A percentile compares a stretch with the other conserved stretches of the same genome.
Evolutionary conservation across 306 rosid species (phyloP).

Genomic region (Malus asiatica): DNA sequence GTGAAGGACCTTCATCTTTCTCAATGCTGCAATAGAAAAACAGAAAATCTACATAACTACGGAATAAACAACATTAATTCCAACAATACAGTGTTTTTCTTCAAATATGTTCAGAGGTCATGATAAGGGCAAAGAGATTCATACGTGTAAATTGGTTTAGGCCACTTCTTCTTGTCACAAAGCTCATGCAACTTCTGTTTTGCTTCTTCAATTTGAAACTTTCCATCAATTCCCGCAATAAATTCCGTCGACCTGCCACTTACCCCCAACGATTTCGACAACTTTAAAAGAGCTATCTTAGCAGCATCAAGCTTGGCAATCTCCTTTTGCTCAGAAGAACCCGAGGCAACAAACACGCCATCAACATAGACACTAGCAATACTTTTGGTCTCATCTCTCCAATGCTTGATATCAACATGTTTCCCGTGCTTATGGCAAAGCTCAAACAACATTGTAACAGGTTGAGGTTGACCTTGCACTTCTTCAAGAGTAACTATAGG

Average conservation of each 20-base stretch:
- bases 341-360: slow-evolving; percentile 42
- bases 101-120: not conserved
- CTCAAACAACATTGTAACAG: slow-evolving; percentile 49
- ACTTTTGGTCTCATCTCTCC: slow-evolving; percentile 28
- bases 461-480: slow-evolving; percentile 55
- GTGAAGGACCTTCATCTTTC: slow-evolving; percentile 53
- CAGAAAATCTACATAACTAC: not conserved
- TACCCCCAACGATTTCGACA: slow-evolving; percentile 12
- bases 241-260: not conserved
- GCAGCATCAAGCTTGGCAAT: slow-evolving; percentile 68
- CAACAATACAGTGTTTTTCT: not conserved
- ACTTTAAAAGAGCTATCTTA: slow-evolving; percentile 43
- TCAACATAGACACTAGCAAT: slow-evolving; percentile 46
- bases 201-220: slow-evolving; percentile 43
- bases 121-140: not conserved
- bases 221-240: slow-evolving; percentile 15
- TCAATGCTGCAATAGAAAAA: slow-evolving; percentile 33
- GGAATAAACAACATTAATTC: not conserved
- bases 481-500: slow-evolving; percentile 53
- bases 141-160: slow-evolving; percentile 51
- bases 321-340: slow-evolving; percentile 53
- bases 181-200: slow-evolving; percentile 49
- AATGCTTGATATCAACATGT: slow-evolving; percentile 32
- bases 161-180: slow-evolving; percentile 55
- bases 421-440: slow-evolving; percentile 65